phyloP scores from a whole-genome alignment of 257 asterid genomes.

The Solanum clarkiae region DNA sequence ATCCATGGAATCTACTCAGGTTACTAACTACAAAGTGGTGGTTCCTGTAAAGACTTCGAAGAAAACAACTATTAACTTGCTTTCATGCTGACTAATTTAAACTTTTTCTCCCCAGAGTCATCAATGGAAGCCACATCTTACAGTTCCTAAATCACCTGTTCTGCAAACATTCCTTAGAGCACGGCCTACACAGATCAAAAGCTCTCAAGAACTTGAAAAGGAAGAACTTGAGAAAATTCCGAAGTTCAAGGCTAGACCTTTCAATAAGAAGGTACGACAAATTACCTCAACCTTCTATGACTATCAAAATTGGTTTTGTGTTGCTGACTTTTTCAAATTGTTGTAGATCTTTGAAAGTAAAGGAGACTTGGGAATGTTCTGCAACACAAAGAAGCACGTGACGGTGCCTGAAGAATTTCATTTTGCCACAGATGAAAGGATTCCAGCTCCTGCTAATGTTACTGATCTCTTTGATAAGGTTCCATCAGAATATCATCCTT shows the following conservation, averaged over 20 bases:
- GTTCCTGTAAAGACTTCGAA: neutral
- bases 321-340: neutral
- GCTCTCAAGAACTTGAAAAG: slow-evolving; percentile 53
- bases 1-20: slow-evolving; percentile 49
- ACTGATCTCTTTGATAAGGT: slow-evolving; percentile 78
- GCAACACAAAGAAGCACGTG: slow-evolving; percentile 61
- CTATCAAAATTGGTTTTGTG: neutral
- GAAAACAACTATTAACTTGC: neutral
- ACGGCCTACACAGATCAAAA: slow-evolving; percentile 67
- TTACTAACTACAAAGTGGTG: neutral
- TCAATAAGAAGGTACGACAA: slow-evolving; percentile 63
- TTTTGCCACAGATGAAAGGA: slow-evolving; percentile 77
- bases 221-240: slow-evolving; percentile 66
- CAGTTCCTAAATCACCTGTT: slow-evolving; percentile 77
- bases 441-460: slow-evolving; percentile 61
- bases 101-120: slow-evolving; percentile 33
- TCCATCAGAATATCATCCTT: neutral
- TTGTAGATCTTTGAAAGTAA: slow-evolving; percentile 81
- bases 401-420: slow-evolving; percentile 83
- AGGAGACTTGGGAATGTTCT: slow-evolving; percentile 76
- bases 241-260: slow-evolving; percentile 83
- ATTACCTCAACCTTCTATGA: neutral
- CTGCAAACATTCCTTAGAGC: slow-evolving; percentile 79
- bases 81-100: neutral
- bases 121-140: slow-evolving; percentile 61